A percentile compares a stretch with the other conserved stretches of the same genome.
phyloP scores from a whole-genome alignment of 441 rosid genomes.

The Rhodomyrtus psidioides region DNA sequence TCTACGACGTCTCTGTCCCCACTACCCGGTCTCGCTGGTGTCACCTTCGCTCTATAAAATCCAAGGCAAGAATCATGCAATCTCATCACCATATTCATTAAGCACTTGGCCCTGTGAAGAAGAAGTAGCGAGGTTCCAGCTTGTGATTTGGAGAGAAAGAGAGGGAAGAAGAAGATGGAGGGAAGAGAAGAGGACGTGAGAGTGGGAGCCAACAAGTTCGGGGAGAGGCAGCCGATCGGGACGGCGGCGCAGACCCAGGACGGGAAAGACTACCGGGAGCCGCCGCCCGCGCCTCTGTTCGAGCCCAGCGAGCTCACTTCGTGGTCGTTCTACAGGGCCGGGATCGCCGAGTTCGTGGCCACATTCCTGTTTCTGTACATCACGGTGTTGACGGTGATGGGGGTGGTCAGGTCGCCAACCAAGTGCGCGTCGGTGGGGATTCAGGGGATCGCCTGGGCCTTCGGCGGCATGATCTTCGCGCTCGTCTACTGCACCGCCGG shows the following conservation, averaged over 20 bases:
- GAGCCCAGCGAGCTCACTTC: constrained; percentile 60
- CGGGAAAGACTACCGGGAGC: constrained; percentile 78
- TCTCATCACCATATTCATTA: not conserved
- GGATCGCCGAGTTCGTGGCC: constrained; percentile 84
- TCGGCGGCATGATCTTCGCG: constrained; percentile 94
- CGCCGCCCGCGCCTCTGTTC: constrained; percentile 74
- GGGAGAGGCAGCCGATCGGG: constrained; percentile 76
- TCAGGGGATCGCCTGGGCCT: constrained; percentile 97
- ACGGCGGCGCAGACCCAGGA: constrained; percentile 70
- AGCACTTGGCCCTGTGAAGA: constrained; percentile 2
- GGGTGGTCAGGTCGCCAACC: constrained; percentile 37
- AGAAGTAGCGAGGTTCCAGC: not conserved
- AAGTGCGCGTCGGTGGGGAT: constrained; percentile 75
- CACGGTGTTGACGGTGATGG: constrained; percentile 74
- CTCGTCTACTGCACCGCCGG: constrained; percentile 95
- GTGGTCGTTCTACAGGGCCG: constrained; percentile 85
- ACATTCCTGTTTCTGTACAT: constrained; percentile 74
- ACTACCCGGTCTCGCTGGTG: not conserved
- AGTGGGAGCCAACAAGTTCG: constrained; percentile 73
- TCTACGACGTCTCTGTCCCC: constrained; percentile 9
- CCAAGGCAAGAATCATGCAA: not conserved
- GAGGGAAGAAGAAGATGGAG: constrained; percentile 35
- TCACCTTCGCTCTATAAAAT: constrained; percentile 12
- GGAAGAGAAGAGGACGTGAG: constrained; percentile 87
- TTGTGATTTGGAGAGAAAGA: not conserved